Evolutionary conservation across 371 early-diverging fungal species (phyloP), one percentile per base, ranked within the genome.

Genomic region (Mucor saturninus): DNA sequence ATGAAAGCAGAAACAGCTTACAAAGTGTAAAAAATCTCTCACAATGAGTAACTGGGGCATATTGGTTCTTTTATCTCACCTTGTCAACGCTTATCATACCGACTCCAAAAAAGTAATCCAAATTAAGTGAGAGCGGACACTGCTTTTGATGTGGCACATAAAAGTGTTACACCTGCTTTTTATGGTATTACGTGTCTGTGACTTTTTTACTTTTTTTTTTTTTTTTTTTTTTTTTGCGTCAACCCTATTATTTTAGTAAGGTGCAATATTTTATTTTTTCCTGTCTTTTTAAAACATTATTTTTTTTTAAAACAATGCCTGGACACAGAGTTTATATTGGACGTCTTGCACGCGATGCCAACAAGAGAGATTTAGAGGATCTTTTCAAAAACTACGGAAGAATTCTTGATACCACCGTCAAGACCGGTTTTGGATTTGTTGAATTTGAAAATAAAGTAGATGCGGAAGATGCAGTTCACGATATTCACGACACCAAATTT

Each of bases 381-480:
- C 81, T 87, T 48, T 87, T 89, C 66, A 76, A 81, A 53, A 74
- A 73, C 30, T 86, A 77, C 59, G 89, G 89, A 35, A 73, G 78
- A 54, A 81, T 90, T 65, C 79, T 82, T 61, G 89, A 89, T 55
- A 78, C 86, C 52, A 87, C 81, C 29, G 72, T 89, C 50, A 86
- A 86, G 69, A 83, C 76, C 52, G 89, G 89, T 38, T 90, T 89
- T 69, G 90, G 89, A 30, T 90, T 89, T 74, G 86, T 89, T 37
- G 81, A 89, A 65, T 89, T 86, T 61, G 76, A 74, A 42, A 87
- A 89, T 63, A 74, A 71, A 54, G 69, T 80, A 42, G 86, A 87
- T 75, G 89, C 89, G 51, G 79, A 86, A 59, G 90, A 90, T 76
- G 88, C 81, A n/a, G 86, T 90, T 45, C 79, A 84, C 43, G 84